Base-by-base conservation (phyloP, 345 rosid species). In the Laguncularia racemosa region DNA sequence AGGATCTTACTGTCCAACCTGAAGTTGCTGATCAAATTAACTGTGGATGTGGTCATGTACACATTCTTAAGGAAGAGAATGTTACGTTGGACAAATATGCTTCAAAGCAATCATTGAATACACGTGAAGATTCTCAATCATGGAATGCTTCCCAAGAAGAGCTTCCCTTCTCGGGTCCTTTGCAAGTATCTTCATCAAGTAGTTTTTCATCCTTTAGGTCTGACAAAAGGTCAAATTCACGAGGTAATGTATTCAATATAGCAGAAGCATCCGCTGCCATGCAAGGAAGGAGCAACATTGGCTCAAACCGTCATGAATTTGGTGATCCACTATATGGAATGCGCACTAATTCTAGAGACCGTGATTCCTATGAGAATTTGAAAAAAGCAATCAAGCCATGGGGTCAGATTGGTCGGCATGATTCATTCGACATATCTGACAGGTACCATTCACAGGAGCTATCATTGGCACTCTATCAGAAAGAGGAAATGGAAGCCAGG, bases 381-480 rank as follows among this genome's bases (percentile, higher is more conserved):
- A 89, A 83, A 71, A 75, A 58, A 68, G 67, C 81, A 56, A 73
- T 81, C 78, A 82, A 82, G 62, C 81, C 81, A 55, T 83, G 96
- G 95, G 76, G 81, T 62, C 89, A 82, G 53, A 73, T 89, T 50
- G 95, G 87, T 58, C 91, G 75, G 59, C 95, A 82, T 52, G 89
- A 89, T 76, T 87, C 96, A 3, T 89, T 85, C 74, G 91, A 88
- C 68, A 77, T 89, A 48, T 86, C 91, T 46, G 91, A 85, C 44
- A 95, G 76, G 63, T 93, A 87, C 72, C 95, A 84, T 69, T 89
- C 97, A 0, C 97, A 86, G 67, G 95, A 92, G 66, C 75, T 89
- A 53, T 86, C 95, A 14, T 46, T 74, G 76, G 88, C 86, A 63
- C 74, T 76, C 60, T 82, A 81, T 72, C 88, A 70, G 46, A 81